Conservation (phyloP, 129 eudicot genomes). For the Rutidosis leptorrhynchoides region DNA sequence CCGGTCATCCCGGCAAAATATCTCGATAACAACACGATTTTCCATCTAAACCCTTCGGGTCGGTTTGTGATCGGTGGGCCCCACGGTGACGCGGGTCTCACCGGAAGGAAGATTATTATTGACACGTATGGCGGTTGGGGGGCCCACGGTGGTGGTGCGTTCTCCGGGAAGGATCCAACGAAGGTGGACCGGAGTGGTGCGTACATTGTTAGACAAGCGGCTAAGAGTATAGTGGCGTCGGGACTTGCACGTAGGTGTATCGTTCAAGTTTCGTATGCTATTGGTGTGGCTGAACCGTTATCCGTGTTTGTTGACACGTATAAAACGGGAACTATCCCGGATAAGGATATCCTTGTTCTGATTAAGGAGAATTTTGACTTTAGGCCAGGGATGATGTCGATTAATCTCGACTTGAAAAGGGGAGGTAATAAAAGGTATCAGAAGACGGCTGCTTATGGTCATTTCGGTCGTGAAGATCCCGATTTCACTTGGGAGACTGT, state of each 20-base stretch:
- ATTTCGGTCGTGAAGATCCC: constrained; percentile 73
- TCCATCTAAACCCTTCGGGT: constrained; percentile 71
- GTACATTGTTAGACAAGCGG: constrained; percentile 71
- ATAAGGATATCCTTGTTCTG: constrained; percentile 55
- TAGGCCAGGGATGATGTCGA: constrained; percentile 81
- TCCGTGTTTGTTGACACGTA: constrained; percentile 70
- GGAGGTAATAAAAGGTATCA: constrained; percentile 77
- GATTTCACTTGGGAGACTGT: constrained; percentile 87
- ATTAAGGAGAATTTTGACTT: constrained; percentile 73
- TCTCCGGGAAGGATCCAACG: constrained; percentile 72
- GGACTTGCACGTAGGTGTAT: constrained; percentile 76
- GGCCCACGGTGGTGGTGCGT: constrained; percentile 76
- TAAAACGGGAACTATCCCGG: constrained; percentile 65
- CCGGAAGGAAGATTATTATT: constrained; percentile 65
- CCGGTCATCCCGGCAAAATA: constrained; percentile 60
- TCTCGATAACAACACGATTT: constrained; percentile 64
- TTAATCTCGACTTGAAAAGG: constrained; percentile 58
- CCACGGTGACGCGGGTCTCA: constrained; percentile 68
- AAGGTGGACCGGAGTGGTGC: constrained; percentile 79
- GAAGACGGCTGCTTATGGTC: constrained; percentile 77
- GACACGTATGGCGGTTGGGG: constrained; percentile 83
- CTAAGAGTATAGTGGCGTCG: constrained; percentile 70
- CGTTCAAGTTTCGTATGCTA: constrained; percentile 76
- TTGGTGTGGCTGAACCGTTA: constrained; percentile 72
- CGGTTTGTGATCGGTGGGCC: constrained; percentile 77